Conservation (phyloP, 2,329 filamentous ascomycete genomes). For the Dactylella cylindrospora region DNA sequence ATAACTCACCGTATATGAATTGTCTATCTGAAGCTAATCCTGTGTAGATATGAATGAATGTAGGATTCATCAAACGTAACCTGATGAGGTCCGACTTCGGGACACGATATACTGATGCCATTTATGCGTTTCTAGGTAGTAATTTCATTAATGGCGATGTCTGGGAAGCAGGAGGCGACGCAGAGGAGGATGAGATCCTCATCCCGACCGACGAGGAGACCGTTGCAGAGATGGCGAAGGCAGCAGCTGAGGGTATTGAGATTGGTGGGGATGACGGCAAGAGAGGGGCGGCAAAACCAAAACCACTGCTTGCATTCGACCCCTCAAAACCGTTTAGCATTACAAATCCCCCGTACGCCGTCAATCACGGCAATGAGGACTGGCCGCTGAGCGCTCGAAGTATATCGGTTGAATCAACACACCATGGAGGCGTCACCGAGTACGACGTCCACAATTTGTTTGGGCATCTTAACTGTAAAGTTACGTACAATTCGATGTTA, state of each 20-base stretch:
- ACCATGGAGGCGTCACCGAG: slow-evolving; percentile 69
- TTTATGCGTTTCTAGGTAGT: slow-evolving; percentile 51
- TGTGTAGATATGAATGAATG: slow-evolving; percentile 40
- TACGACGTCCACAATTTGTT: slow-evolving; percentile 83
- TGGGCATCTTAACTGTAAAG: slow-evolving; percentile 72
- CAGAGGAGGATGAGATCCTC: slow-evolving; percentile 68
- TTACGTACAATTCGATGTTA: slow-evolving; percentile 57
- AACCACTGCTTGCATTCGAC: slow-evolving; percentile 65
- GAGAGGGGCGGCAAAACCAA: slow-evolving; percentile 64
- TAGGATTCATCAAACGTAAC: background rate
- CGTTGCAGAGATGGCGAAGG: slow-evolving; percentile 32
- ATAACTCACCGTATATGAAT: slow-evolving; percentile 51
- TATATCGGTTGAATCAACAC: slow-evolving; percentile 73
- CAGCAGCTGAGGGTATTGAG: slow-evolving; percentile 15
- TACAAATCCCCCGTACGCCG: slow-evolving; percentile 74
- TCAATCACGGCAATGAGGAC: slow-evolving; percentile 62
- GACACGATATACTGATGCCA: background rate
- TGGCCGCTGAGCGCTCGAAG: slow-evolving; percentile 70
- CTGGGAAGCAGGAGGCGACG: slow-evolving; percentile 58
- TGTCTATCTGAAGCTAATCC: background rate
- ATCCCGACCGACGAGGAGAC: slow-evolving; percentile 69
- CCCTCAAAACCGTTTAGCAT: slow-evolving; percentile 70
- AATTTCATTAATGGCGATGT: slow-evolving; percentile 57
- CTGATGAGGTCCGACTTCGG: background rate
- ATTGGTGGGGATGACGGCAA: slow-evolving; percentile 53